A percentile compares a stretch with the other conserved stretches of the same genome.
These are phyloP conservation scores for Phialemoniopsis sp. DNA, from an alignment of 2,329 filamentous ascomycete genomes.

Conservation along the genomic window DNA sequence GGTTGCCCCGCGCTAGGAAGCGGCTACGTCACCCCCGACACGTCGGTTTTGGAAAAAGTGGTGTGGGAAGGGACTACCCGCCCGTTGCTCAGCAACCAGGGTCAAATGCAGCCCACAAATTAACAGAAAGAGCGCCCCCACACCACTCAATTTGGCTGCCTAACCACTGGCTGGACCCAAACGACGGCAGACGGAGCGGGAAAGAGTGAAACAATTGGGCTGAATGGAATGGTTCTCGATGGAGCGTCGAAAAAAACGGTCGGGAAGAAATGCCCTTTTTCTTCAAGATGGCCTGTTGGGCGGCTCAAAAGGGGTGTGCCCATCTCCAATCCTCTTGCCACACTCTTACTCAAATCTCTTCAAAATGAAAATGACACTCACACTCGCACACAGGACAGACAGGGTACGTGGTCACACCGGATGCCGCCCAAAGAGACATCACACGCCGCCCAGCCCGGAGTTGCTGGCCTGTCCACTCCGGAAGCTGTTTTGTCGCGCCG, in stretches of 20 bases:
- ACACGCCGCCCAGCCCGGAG: background rate
- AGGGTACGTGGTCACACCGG: background rate
- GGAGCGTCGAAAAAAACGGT: too few relatives aligned
- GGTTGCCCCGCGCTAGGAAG: too few relatives aligned
- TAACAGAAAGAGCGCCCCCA: background rate
- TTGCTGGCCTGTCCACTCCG: conserved; percentile 2
- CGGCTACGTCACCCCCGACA: too few relatives aligned
- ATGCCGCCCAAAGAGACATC: background rate
- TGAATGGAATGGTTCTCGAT: too few relatives aligned
- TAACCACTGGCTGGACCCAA: background rate
- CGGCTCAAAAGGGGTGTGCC: background rate
- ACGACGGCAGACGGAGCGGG: background rate
- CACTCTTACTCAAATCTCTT: background rate
- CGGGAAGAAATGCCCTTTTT: too few relatives aligned
- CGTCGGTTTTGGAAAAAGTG: too few relatives aligned
- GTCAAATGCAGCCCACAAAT: background rate
- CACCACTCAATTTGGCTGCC: background rate
- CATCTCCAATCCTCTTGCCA: background rate
- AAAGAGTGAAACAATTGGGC: background rate
- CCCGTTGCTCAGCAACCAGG: conserved; percentile 1
- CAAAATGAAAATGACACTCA: background rate
- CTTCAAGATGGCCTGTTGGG: too few relatives aligned
- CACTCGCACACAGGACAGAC: background rate
- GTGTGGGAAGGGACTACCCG: background rate
- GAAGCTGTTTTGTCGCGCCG: conserved; percentile 8